Evolutionary conservation across 2,329 filamentous ascomycete species (phyloP), one percentile per base, ranked within the genome.

Genomic region (Xylaria sp.): DNA sequence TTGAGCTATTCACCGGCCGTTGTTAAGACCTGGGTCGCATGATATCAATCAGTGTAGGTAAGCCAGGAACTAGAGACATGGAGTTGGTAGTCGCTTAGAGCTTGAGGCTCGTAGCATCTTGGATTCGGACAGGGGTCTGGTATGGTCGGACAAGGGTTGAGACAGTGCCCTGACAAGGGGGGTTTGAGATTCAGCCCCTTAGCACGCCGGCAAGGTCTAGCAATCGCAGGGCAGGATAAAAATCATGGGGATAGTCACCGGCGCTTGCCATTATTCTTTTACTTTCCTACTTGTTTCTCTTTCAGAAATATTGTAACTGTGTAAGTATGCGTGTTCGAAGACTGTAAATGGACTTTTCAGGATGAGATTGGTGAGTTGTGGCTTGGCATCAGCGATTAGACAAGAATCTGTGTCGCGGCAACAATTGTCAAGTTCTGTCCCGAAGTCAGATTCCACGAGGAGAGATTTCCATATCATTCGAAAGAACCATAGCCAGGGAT

Each of bases 101-200:
- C 34, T 44, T 39, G 65, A 62, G 69, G 57, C 65, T 68, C 51
- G 18, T 10, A 39, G 25, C 1, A 15, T 20, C 15, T n/a, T 15
- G 18, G 41, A 15, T 25, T 25, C 20, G 25, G 52, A 23, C 34
- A 54, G 63, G 58, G 54, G 34, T 37, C 34, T 37, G 34, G 34
- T 9, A 37, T 8, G 23, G 23, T 63, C 46, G 23, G 46, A 25
- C 63, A 61, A 57, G 64, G 61, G 64, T 67, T 72, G 70, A 70
- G 70, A 70, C 70, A 70, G 50, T 18, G 25, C 63, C 67, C 64
- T 59, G 69, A 71, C 69, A 71, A 58, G 67, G 67, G 57, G 63
- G 58, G 67, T 69, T 71, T 69, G 58, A 69, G 41, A 31, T 55
- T 52, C 52, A 51, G 56, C 66, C 63, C 46, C n/a, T 48, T 63